Percentiles rank a stretch among this genome's conserved stretches.
Conservation (phyloP, 805 yeast genomes). For the Monosporozyma servazzii region DNA sequence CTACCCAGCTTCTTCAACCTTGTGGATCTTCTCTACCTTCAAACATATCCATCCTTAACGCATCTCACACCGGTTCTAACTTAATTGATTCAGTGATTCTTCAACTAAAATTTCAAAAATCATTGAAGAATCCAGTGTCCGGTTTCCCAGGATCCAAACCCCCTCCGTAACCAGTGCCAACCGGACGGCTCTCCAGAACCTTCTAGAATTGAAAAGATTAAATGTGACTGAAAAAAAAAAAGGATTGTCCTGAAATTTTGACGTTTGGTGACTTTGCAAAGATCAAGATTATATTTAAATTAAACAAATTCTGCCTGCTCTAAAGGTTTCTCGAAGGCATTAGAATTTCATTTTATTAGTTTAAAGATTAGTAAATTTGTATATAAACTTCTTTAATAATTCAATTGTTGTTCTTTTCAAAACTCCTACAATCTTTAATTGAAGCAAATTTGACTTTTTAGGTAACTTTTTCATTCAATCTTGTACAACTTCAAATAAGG, state of each 20-base stretch:
- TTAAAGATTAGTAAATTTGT: neutral
- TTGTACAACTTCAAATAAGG: neutral
- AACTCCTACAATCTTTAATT: neutral
- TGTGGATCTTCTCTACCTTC: neutral
- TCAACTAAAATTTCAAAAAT: neutral
- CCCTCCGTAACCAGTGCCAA: neutral
- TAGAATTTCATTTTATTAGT: neutral
- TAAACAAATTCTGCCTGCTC: neutral
- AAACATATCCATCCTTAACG: neutral
- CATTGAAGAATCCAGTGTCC: neutral
- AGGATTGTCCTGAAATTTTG: neutral
- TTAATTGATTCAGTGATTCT: neutral
- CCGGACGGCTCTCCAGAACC: constrained; percentile 22
- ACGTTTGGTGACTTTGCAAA: neutral
- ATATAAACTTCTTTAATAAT: neutral
- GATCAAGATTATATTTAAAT: neutral
- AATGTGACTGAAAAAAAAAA: neutral
- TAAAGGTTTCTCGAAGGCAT: neutral
- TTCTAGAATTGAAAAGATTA: constrained; percentile 14
- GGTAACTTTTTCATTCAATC: neutral
- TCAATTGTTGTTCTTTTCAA: neutral
- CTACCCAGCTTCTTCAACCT: neutral
- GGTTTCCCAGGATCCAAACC: neutral
- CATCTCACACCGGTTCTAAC: neutral
- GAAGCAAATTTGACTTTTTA: neutral